Evolutionary conservation across 2,329 filamentous ascomycete genomes (phyloP).

Genomic region (Fusarium sp.): DNA sequence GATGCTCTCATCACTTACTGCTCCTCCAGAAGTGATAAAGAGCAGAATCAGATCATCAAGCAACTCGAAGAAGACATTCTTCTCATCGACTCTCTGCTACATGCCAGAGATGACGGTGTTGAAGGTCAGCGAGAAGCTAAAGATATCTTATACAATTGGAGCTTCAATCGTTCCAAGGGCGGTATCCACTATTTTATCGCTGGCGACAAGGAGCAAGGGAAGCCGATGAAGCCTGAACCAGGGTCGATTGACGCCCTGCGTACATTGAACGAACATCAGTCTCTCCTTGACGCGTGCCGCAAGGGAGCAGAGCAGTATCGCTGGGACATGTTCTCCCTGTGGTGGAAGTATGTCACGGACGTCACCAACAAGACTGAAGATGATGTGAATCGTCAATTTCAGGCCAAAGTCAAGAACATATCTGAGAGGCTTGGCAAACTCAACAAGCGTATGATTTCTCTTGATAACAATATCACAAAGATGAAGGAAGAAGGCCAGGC

Average conservation of each 20-base stretch:
- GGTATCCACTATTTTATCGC: background rate
- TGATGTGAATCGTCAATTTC: background rate
- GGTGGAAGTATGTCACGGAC: background rate
- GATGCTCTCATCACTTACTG: background rate
- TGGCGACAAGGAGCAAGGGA: accelerated
- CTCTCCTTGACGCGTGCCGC: background rate
- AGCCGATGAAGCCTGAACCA: background rate
- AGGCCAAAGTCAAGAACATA: background rate
- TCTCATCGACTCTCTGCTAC: background rate
- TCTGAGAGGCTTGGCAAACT: background rate
- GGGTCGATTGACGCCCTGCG: background rate
- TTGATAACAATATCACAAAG: background rate
- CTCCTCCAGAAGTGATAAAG: accelerated
- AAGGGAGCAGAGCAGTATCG: background rate
- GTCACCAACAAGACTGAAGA: background rate
- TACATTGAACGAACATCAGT: background rate
- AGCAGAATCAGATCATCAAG: background rate
- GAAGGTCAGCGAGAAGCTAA: background rate
- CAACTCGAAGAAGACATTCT: background rate
- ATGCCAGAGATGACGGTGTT: accelerated
- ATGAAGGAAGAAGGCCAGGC: background rate
- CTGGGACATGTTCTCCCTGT: background rate
- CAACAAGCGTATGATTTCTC: background rate
- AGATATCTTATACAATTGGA: background rate
- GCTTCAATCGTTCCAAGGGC: background rate